phyloP scores from a whole-genome alignment of 2,329 filamentous ascomycete species.

The Fusarium nurragi region DNA sequence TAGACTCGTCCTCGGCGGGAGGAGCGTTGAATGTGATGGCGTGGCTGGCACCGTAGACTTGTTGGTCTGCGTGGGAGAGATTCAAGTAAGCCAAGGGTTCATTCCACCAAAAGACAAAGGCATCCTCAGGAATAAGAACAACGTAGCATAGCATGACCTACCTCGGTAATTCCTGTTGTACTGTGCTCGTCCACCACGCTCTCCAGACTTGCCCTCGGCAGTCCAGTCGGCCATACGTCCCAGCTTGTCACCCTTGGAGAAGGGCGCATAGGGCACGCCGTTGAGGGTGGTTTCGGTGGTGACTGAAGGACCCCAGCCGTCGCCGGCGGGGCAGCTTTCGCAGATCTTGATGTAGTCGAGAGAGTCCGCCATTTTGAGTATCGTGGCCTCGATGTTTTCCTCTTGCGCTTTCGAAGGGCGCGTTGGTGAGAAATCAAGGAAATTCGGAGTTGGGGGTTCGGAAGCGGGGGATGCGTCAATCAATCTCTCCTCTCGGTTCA shows the following conservation, averaged over 20 bases:
- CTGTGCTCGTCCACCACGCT: constrained; percentile 81
- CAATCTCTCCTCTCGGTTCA: constrained; percentile 35
- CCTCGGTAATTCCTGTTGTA: constrained; percentile 95
- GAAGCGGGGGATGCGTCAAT: constrained; percentile 40
- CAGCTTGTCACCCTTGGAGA: constrained; percentile 98
- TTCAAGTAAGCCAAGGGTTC: constrained; percentile 16
- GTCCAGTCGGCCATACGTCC: constrained; percentile 99
- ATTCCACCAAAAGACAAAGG: neutral
- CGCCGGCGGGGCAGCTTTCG: constrained; percentile 75
- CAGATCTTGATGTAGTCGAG: constrained; percentile 71
- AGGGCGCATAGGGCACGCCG: constrained; percentile 96
- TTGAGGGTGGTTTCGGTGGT: constrained; percentile 88
- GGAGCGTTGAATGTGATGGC: constrained; percentile 90
- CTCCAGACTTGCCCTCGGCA: constrained; percentile 84
- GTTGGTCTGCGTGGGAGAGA: constrained; percentile 73
- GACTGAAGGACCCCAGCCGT: constrained; percentile 87
- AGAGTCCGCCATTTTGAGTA: constrained; percentile 60
- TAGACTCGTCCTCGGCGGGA: constrained; percentile 92
- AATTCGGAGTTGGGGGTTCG: constrained; percentile 26
- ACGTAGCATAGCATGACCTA: constrained; percentile 52
- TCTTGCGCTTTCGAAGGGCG: constrained; percentile 24
- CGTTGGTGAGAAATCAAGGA: constrained; percentile 15
- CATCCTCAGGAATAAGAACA: neutral
- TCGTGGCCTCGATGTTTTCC: constrained; percentile 11
- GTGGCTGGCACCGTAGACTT: constrained; percentile 92